These are phyloP conservation scores for Scytalidium sp. DNA, from an alignment of 2,329 filamentous ascomycete species.

Conservation along the genomic window DNA sequence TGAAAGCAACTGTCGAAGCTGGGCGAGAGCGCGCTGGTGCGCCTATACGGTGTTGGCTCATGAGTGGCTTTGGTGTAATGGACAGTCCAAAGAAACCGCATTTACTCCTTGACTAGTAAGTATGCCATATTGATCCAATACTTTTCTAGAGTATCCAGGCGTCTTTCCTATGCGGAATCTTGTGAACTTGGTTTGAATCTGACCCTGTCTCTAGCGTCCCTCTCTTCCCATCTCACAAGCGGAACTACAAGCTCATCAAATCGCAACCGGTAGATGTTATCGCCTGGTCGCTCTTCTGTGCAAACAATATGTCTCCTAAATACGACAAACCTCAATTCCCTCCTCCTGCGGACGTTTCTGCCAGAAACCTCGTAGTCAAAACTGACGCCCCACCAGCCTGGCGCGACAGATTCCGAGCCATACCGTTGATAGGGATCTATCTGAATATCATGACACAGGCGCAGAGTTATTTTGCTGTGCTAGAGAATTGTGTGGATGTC, in stretches of 20 bases:
- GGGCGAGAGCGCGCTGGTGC: conserved; percentile 12
- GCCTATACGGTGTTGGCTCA: conserved; percentile 21
- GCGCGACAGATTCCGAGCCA: conserved; percentile 1
- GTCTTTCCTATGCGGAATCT: not conserved
- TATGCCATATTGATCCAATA: not conserved
- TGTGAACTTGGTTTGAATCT: conserved; percentile 3
- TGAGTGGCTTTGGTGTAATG: conserved; percentile 18
- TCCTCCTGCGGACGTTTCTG: conserved; percentile 13
- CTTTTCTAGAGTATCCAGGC: not conserved
- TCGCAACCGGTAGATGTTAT: conserved; percentile 9
- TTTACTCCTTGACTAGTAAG: conserved; percentile 14
- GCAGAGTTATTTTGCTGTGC: conserved; percentile 8
- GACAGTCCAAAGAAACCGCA: conserved; percentile 17
- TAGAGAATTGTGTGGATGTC: conserved; percentile 12
- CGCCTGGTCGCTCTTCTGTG: conserved; percentile 23
- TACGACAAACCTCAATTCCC: conserved; percentile 14
- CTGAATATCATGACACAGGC: conserved; percentile 11
- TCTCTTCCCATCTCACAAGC: conserved; percentile 18
- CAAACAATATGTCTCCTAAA: conserved; percentile 15
- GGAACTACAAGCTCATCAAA: conserved; percentile 19
- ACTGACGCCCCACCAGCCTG: conserved; percentile 9
- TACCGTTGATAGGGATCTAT: conserved; percentile 12
- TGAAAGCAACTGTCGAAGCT: conserved; percentile 16
- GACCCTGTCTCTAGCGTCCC: conserved; percentile 11
- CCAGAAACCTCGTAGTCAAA: conserved; percentile 15